Evolutionary conservation across 2,329 filamentous ascomycete genomes (phyloP).

Genomic region (Stagonosporopsis rhizophila): DNA sequence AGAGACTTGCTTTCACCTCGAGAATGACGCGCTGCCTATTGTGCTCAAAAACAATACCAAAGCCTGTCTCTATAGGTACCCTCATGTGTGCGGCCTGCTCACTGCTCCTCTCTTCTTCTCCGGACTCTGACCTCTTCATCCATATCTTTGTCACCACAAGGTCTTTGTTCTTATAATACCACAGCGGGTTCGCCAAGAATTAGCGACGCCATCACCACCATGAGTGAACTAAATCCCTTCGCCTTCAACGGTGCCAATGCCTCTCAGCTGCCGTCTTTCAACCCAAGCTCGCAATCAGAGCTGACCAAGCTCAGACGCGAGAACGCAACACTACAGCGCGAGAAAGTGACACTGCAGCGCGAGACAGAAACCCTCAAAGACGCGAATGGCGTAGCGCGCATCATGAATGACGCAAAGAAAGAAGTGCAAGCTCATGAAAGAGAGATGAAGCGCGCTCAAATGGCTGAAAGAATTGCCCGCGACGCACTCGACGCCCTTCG

Average conservation of each 20-base stretch:
- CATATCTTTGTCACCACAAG: not conserved
- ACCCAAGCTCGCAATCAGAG: not conserved
- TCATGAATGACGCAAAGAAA: not conserved
- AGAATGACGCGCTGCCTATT: not conserved
- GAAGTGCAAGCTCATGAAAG: slow-evolving; percentile 3
- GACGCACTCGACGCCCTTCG: not conserved
- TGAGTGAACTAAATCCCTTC: slow-evolving; percentile 1
- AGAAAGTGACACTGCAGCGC: not conserved
- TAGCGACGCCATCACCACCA: not conserved
- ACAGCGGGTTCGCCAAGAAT: not conserved
- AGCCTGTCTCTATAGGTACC: not conserved
- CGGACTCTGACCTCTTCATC: not conserved
- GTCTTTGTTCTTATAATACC: slow-evolving; percentile 3
- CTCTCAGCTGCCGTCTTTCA: not conserved
- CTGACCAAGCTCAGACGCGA: not conserved
- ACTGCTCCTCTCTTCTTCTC: not conserved
- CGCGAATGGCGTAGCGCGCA: slow-evolving; percentile 1
- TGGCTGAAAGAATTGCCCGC: slow-evolving; percentile 10
- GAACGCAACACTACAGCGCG: not conserved
- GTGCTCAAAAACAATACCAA: not conserved
- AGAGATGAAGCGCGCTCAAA: slow-evolving; percentile 7
- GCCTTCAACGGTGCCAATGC: not conserved
- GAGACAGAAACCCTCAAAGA: not conserved
- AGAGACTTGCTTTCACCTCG: slow-evolving; percentile 1
- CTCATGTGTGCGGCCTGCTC: not conserved